Evolutionary conservation across 75 land plant species (phyloP).

Genomic region (Azolla pinnata): DNA sequence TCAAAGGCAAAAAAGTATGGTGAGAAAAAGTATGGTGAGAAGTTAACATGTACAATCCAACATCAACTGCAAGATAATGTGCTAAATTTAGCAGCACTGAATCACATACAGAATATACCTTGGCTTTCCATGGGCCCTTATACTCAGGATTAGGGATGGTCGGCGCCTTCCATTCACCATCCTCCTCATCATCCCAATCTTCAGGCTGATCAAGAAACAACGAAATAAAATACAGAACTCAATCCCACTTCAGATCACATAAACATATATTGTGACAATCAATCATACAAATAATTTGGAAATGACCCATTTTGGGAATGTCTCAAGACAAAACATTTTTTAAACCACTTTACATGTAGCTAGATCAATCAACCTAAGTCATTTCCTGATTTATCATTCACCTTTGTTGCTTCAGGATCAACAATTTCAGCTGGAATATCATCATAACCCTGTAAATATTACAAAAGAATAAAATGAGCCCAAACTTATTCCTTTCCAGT

Average conservation of each 20-base stretch:
- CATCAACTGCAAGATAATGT: no score
- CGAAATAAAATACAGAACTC: no score
- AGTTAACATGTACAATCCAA: constrained; percentile 13
- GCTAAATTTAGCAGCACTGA: no score
- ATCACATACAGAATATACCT: no score
- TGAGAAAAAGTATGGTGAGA: background rate
- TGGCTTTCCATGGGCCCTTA: constrained; percentile 90
- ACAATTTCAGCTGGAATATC: constrained; percentile 68
- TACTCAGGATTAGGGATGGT: constrained; percentile 88
- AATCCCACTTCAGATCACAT: no score
- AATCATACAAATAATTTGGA: no score
- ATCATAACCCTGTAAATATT: constrained; percentile 65
- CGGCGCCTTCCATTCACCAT: constrained; percentile 94
- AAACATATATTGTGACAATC: no score
- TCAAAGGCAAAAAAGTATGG: background rate
- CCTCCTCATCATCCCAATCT: constrained; percentile 97
- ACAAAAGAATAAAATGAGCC: constrained; percentile 4
- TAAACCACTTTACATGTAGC: no score
- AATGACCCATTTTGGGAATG: no score
- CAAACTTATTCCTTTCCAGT: background rate
- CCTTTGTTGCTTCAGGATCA: constrained; percentile 84
- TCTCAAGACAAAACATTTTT: no score
- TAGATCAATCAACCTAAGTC: no score
- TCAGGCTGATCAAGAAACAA: constrained; percentile 51
- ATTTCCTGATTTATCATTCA: no score